Conservation (phyloP, 129 eudicot genomes). For the Tanacetum coccineum region DNA sequence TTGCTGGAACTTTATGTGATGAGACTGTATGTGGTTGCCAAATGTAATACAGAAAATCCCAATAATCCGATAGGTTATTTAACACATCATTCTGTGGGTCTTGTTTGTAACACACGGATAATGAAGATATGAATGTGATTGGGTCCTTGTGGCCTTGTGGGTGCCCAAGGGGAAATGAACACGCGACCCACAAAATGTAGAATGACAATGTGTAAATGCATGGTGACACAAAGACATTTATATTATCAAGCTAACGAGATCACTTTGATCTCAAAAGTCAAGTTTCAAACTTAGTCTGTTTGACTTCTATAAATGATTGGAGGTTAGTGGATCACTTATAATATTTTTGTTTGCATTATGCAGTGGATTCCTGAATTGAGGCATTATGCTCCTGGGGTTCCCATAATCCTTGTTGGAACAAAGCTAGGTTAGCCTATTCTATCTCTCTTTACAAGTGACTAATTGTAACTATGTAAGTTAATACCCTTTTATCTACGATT, state of each 20-base stretch:
- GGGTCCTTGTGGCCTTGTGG: neutral
- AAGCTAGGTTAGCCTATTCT: conserved; percentile 58
- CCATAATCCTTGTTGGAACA: conserved; percentile 81
- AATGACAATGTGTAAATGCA: neutral
- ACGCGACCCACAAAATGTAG: too few relatives aligned
- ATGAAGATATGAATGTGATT: conserved; percentile 15
- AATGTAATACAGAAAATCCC: neutral
- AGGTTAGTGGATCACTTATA: neutral
- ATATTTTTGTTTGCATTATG: conserved; percentile 24
- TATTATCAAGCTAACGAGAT: neutral
- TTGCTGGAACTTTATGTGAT: neutral
- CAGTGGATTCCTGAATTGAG: conserved; percentile 94
- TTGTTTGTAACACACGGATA: neutral
- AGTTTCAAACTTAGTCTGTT: too few relatives aligned
- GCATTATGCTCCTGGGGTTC: conserved; percentile 87
- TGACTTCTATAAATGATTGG: neutral
- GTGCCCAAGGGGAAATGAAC: too few relatives aligned
- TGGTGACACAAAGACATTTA: neutral
- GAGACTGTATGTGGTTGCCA: conserved; percentile 9
- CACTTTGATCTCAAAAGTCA: neutral
- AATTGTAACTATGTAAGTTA: neutral
- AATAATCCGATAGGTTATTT: neutral
- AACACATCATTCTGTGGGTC: conserved; percentile 12
- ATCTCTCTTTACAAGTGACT: neutral
- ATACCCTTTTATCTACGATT: neutral